A percentile compares a stretch with the other conserved stretches of the same genome.
phyloP scores from a whole-genome alignment of 345 rosid genomes.

The Aquilaria sinensis region DNA sequence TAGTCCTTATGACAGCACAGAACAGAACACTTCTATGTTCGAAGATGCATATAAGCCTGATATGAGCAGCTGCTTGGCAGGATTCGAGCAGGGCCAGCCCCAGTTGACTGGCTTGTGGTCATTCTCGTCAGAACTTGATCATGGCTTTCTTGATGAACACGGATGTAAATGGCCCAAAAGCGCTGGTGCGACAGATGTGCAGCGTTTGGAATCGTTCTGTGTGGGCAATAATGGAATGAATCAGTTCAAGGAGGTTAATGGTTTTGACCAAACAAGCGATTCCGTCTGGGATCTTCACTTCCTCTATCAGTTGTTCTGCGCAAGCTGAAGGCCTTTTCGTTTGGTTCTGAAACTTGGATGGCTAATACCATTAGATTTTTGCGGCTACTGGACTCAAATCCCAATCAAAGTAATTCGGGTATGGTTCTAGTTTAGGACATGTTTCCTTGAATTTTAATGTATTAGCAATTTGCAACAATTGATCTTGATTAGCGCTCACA shows the following conservation, averaged over 20 bases:
- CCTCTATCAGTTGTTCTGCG: slow-evolving; percentile 41
- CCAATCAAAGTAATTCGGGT: too few species aligned
- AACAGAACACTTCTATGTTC: slow-evolving; percentile 19
- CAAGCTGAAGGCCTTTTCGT: slow-evolving; percentile 14
- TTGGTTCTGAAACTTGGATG: too few species aligned
- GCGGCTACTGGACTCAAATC: too few species aligned
- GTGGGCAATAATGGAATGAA: slow-evolving; percentile 53
- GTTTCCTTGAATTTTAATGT: too few species aligned
- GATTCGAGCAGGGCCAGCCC: slow-evolving; percentile 28
- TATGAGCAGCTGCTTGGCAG: slow-evolving; percentile 28
- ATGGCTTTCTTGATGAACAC: slow-evolving; percentile 29
- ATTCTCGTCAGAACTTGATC: slow-evolving; percentile 15
- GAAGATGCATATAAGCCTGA: slow-evolving; percentile 54
- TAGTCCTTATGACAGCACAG: slow-evolving; percentile 9
- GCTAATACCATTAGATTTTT: too few species aligned
- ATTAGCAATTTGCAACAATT: too few species aligned
- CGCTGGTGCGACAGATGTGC: slow-evolving; percentile 17
- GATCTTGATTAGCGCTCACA: too few species aligned
- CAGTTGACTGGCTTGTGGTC: slow-evolving; percentile 13
- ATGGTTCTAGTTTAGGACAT: too few species aligned
- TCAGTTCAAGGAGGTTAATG: slow-evolving; percentile 33
- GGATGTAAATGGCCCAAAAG: slow-evolving; percentile 23
- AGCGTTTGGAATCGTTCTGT: slow-evolving; percentile 34
- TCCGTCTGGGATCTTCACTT: slow-evolving; percentile 63
- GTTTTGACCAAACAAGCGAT: slow-evolving; percentile 31